These are phyloP conservation scores for Tagetes erecta DNA, from an alignment of 129 eudicot species.

Conservation along the genomic window DNA sequence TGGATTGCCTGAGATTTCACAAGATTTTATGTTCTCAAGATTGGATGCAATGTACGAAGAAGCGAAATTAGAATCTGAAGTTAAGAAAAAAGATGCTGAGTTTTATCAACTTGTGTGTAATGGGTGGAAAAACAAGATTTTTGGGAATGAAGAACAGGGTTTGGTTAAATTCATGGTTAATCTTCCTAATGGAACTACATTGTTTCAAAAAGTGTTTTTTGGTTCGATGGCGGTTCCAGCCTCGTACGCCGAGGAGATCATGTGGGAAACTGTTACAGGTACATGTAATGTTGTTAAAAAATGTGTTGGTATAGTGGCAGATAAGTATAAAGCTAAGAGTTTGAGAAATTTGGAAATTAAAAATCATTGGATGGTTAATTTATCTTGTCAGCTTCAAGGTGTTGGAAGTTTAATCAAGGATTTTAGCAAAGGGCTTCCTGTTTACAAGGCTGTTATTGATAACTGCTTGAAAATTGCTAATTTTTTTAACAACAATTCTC, in stretches of 20 bases:
- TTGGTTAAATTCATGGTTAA: conserved; percentile 66
- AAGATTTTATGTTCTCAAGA: conserved; percentile 48
- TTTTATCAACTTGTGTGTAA: conserved; percentile 67
- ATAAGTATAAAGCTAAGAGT: conserved; percentile 64
- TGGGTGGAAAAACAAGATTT: conserved; percentile 59
- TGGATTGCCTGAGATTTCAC: conserved; percentile 56
- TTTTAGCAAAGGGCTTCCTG: conserved; percentile 67
- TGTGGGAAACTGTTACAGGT: conserved; percentile 63
- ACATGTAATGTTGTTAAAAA: conserved; percentile 47
- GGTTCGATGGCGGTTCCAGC: conserved; percentile 38
- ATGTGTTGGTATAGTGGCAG: conserved; percentile 83
- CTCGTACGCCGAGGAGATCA: conserved; percentile 67
- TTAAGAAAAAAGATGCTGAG: conserved; percentile 57
- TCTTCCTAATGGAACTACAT: conserved; percentile 82
- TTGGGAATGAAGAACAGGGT: conserved; percentile 42
- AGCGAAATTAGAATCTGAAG: conserved; percentile 62
- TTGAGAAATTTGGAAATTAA: conserved; percentile 62
- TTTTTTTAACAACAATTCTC: conserved; percentile 58
- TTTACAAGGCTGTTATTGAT: conserved; percentile 54
- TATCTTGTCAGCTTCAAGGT: conserved; percentile 72
- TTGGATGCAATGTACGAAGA: conserved; percentile 70
- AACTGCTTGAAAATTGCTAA: conserved; percentile 58
- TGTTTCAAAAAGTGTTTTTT: conserved; percentile 55
- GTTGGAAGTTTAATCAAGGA: conserved; percentile 65
- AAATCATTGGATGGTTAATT: conserved; percentile 83